These are phyloP conservation scores for Plasmodium coatneyi DNA, from an alignment of 169 alveolate species.

Conservation along the genomic window DNA sequence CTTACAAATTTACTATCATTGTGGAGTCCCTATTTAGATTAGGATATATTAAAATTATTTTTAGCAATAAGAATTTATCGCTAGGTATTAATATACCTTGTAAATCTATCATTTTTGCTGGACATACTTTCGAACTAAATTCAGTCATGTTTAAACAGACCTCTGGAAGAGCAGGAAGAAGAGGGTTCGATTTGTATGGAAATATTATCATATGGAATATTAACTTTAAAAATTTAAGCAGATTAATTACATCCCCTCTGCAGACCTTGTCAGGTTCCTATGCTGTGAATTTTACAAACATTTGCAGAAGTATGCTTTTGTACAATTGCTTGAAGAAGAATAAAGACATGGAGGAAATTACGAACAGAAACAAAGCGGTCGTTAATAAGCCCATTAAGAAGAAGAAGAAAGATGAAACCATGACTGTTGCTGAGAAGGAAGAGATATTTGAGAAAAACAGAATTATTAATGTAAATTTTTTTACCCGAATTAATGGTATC, in stretches of 20 bases:
- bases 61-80: constrained; percentile 91
- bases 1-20: constrained; percentile 81
- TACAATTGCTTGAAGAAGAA: constrained; percentile 44
- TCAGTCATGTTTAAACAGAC: constrained; percentile 93
- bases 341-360: constrained; percentile 41
- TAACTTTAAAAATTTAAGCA: constrained; percentile 86
- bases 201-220: constrained; percentile 91
- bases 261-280: constrained; percentile 84
- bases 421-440: constrained; percentile 72
- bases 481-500: constrained; percentile 63
- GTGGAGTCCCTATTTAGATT: constrained; percentile 90
- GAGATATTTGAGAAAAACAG: constrained; percentile 69
- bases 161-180: constrained; percentile 94
- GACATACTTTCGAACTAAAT: constrained; percentile 88
- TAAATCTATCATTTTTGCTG: constrained; percentile 88
- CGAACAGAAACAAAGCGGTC: constrained; percentile 13
- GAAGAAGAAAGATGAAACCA: constrained; percentile 53
- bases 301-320: constrained; percentile 70
- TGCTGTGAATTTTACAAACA: constrained; percentile 61
- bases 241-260: constrained; percentile 84
- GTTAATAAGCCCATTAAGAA: constrained; percentile 57
- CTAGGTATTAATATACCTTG: constrained; percentile 95
- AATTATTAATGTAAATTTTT: constrained; percentile 41
- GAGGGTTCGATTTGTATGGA: constrained; percentile 94
- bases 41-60: constrained; percentile 88